phyloP scores from a whole-genome alignment of 768 basidiomycete genomes.

The Rhizopogon roseolus region DNA sequence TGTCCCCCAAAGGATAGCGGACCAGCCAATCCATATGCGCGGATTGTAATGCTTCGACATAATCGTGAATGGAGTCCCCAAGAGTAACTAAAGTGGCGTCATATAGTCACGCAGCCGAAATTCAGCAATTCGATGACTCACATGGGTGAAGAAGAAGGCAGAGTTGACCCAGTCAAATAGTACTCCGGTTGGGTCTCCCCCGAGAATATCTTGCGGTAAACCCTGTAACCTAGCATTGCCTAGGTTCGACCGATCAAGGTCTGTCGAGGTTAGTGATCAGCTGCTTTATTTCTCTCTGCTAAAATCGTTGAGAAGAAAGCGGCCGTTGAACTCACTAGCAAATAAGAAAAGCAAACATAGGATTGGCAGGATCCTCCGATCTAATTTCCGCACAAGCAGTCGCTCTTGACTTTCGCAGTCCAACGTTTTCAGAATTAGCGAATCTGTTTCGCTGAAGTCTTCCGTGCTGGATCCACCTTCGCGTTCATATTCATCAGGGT shows the following conservation, averaged over 20 bases:
- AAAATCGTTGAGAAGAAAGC: background rate
- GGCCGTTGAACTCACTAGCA: conserved; percentile 49
- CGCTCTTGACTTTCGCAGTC: conserved; percentile 37
- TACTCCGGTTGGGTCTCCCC: conserved; percentile 61
- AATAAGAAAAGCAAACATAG: conserved; percentile 72
- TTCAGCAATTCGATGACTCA: conserved; percentile 21
- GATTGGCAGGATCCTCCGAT: conserved; percentile 64
- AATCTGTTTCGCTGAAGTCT: conserved; percentile 4
- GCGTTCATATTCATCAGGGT: conserved; percentile 3
- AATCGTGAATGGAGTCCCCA: conserved; percentile 64
- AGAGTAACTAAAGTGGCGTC: conserved; percentile 47
- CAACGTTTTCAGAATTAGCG: conserved; percentile 9
- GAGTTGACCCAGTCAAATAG: conserved; percentile 77
- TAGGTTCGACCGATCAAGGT: conserved; percentile 72
- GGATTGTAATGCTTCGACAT: conserved; percentile 65
- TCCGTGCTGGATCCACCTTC: conserved; percentile 20
- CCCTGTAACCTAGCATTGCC: conserved; percentile 79
- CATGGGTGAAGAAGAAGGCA: conserved; percentile 77
- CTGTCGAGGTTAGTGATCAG: conserved; percentile 10
- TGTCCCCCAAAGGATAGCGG: conserved; percentile 69
- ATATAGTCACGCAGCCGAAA: background rate
- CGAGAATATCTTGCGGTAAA: conserved; percentile 56
- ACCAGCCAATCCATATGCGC: conserved; percentile 58
- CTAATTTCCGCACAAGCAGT: conserved; percentile 58
- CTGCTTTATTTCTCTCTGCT: background rate